Evolutionary conservation across 192 early-diverging fungal genomes (phyloP).

Genomic region (Umbelopsis vinacea): DNA sequence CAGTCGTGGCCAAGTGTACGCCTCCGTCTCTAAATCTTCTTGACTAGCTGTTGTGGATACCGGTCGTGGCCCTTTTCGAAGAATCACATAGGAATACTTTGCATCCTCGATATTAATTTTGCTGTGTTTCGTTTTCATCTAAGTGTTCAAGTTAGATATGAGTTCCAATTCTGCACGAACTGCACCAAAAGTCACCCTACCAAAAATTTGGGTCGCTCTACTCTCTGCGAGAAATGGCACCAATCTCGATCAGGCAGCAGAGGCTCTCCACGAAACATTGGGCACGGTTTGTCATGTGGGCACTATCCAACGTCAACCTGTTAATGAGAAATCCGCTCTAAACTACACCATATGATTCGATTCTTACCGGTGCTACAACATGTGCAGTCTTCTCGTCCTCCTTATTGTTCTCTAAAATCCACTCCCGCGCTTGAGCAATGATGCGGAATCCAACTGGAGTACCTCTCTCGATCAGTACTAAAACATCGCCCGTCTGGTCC

Average conservation of each 20-base stretch:
- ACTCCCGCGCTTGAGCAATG: conserved; percentile 70
- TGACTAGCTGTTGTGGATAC: background rate
- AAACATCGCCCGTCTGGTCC: conserved; percentile 75
- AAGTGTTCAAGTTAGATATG: background rate
- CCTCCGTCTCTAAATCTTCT: conserved; percentile 33
- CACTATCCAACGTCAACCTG: conserved; percentile 43
- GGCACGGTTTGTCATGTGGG: conserved; percentile 76
- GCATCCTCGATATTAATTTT: conserved; percentile 73
- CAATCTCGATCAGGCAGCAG: conserved; percentile 52
- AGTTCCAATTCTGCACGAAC: background rate
- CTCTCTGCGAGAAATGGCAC: conserved; percentile 85
- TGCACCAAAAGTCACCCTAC: conserved; percentile 24
- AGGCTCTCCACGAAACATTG: conserved; percentile 55
- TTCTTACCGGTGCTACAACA: conserved; percentile 78
- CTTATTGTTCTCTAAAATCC: conserved; percentile 58
- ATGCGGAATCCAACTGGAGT: conserved; percentile 69
- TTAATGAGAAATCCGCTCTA: background rate
- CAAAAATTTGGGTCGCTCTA: conserved; percentile 66
- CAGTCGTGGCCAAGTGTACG: conserved; percentile 72
- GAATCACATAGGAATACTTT: conserved; percentile 78
- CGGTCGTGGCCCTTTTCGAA: conserved; percentile 69
- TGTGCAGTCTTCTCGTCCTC: conserved; percentile 50
- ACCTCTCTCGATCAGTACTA: conserved; percentile 87
- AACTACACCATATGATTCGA: background rate
- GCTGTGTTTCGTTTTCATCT: conserved; percentile 70